phyloP scores from a whole-genome alignment of 106 monocot species.

The Platanthera guangdongensis region DNA sequence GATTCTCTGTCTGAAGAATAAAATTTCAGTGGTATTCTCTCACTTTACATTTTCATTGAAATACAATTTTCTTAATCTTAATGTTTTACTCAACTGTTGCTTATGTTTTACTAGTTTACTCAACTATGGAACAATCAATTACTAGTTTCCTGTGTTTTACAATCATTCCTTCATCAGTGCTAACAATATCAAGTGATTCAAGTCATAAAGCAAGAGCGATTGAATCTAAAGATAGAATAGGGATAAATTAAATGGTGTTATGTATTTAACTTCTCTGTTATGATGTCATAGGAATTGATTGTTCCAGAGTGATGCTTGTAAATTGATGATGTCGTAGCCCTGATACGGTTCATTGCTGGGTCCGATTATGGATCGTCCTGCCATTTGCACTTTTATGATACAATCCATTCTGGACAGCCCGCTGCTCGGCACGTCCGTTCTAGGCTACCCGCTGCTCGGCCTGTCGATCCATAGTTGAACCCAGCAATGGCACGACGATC shows the following conservation, averaged over 20 bases:
- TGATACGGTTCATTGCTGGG: no score
- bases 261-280: neutral
- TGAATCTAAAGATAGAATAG: neutral
- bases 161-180: neutral
- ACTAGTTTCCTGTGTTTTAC: neutral
- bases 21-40: slow-evolving; percentile 54
- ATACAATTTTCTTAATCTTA: neutral
- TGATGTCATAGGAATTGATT: neutral
- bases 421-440: no score
- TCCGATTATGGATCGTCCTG: no score
- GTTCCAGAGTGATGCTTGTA: no score
- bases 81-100: neutral
- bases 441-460: no score
- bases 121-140: no score
- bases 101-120: neutral
- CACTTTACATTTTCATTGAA: neutral
- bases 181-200: no score
- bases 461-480: no score
- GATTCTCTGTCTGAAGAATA: slow-evolving; percentile 78
- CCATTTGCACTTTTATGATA: no score
- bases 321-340: no score
- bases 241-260: neutral
- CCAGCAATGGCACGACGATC: no score
- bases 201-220: neutral
- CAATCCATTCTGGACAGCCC: no score